Percentiles rank a stretch among this genome's conserved stretches.
Conservation (phyloP, 1,139 yeast genomes). For the Zygosaccharomyces pseudobailii region DNA sequence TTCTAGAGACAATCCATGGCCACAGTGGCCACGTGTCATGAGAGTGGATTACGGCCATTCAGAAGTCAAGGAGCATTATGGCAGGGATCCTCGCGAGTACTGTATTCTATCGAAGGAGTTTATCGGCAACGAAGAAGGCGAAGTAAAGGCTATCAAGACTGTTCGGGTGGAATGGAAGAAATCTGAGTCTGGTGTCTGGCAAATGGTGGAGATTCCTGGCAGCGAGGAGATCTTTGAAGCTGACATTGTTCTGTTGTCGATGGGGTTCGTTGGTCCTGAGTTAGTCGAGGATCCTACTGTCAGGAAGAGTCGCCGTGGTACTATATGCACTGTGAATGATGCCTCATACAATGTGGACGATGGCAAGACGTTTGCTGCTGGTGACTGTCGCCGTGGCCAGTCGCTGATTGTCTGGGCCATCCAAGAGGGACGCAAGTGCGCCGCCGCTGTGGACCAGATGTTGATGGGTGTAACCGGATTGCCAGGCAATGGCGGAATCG, state of each 20-base stretch:
- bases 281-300: slow-evolving; percentile 65
- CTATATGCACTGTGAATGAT: slow-evolving; percentile 64
- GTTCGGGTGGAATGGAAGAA: slow-evolving; percentile 98
- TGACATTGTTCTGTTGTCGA: slow-evolving; percentile 85
- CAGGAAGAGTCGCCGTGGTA: slow-evolving; percentile 79
- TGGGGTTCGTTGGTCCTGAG: slow-evolving; percentile 98
- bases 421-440: slow-evolving; percentile 98
- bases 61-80: slow-evolving; percentile 91
- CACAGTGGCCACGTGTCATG: slow-evolving; percentile 98
- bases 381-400: slow-evolving; percentile 99
- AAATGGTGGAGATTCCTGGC: slow-evolving; percentile 96
- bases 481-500: slow-evolving; percentile 93
- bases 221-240: slow-evolving; percentile 94
- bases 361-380: slow-evolving; percentile 83
- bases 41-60: slow-evolving; percentile 97
- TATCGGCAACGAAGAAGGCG: slow-evolving; percentile 89
- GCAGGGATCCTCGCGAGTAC: slow-evolving; percentile 96
- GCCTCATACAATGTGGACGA: slow-evolving; percentile 67
- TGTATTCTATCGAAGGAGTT: slow-evolving; percentile 93
- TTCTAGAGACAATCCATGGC: slow-evolving; percentile 98
- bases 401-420: slow-evolving; percentile 99
- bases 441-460: slow-evolving; percentile 81
- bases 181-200: slow-evolving; percentile 96
- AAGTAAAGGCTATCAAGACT: slow-evolving; percentile 89
- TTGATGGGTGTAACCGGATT: slow-evolving; percentile 75